Evolutionary conservation across 2,329 filamentous ascomycete genomes (phyloP).

Genomic region (Trichoderma breve): DNA sequence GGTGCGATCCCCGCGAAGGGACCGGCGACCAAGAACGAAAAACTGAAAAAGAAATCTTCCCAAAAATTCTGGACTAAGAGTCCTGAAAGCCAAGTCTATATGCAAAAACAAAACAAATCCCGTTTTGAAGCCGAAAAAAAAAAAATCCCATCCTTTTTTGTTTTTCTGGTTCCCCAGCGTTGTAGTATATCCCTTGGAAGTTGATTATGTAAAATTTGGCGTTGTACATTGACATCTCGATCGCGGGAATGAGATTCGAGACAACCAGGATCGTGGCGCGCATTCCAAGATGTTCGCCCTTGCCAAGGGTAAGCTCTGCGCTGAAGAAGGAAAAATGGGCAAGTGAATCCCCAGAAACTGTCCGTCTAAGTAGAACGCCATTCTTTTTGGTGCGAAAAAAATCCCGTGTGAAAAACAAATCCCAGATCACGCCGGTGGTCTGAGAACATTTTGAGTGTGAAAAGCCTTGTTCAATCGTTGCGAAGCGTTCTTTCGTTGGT

Average conservation of each 20-base stretch:
- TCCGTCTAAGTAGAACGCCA: constrained; percentile 38
- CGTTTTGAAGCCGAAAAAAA: constrained; percentile 3
- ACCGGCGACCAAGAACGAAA: constrained; percentile 11
- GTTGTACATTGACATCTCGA: constrained; percentile 1
- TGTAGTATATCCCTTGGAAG: constrained; percentile 23
- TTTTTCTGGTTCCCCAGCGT: constrained; percentile 20
- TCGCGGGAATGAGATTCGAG: constrained; percentile 18
- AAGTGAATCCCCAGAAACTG: constrained; percentile 26
- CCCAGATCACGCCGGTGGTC: constrained; percentile 18
- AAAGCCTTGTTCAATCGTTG: constrained; percentile 22
- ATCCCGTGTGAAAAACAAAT: constrained; percentile 21
- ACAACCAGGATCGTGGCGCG: constrained; percentile 13
- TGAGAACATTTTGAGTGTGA: constrained; percentile 5
- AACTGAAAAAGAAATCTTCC: constrained; percentile 20
- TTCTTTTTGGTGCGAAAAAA: neutral
- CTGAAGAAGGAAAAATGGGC: constrained; percentile 18
- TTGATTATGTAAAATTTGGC: neutral
- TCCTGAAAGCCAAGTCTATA: constrained; percentile 22
- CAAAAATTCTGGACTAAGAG: constrained; percentile 16
- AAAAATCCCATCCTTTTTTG: neutral
- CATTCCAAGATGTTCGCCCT: constrained; percentile 14
- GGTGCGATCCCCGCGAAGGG: constrained; percentile 17
- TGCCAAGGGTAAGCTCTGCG: constrained; percentile 4
- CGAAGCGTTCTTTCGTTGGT: constrained; percentile 17
- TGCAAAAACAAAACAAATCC: constrained; percentile 18